A percentile compares a stretch with the other conserved stretches of the same genome.
Evolutionary conservation across 2,329 filamentous ascomycete genomes (phyloP).

Genomic region (Phialophora expanda): DNA sequence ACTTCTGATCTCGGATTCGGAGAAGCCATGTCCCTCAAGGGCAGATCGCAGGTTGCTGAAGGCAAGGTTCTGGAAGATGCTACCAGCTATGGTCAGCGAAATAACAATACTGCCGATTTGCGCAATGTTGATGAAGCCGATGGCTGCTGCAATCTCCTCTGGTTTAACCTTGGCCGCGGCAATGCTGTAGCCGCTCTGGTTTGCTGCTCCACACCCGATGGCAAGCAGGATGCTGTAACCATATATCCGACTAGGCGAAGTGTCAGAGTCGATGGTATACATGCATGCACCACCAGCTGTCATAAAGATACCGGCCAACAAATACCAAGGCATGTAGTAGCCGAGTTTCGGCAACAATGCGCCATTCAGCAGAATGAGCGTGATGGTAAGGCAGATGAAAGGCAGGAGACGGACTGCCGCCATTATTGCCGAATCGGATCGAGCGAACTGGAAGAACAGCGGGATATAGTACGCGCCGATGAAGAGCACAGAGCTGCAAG

Average conservation of each 20-base stretch:
- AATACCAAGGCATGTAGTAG: conserved; percentile 42
- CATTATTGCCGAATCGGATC: conserved; percentile 46
- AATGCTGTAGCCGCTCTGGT: conserved; percentile 37
- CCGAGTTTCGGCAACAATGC: conserved; percentile 37
- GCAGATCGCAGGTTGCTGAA: conserved; percentile 18
- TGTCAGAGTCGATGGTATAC: conserved; percentile 34
- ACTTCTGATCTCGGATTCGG: conserved; percentile 23
- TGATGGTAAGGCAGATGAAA: conserved; percentile 41
- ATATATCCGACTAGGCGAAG: conserved; percentile 38
- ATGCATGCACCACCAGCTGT: conserved; percentile 38
- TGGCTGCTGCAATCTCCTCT: conserved; percentile 7
- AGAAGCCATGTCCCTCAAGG: conserved; percentile 16
- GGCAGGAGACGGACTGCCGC: conserved; percentile 45
- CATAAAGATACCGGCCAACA: conserved; percentile 39
- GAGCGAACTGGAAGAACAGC: conserved; percentile 60
- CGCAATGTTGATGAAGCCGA: conserved; percentile 23
- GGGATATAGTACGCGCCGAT: conserved; percentile 59
- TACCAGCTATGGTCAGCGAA: conserved; percentile 22
- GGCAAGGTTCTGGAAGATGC: conserved; percentile 24
- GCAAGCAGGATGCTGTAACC: conserved; percentile 41
- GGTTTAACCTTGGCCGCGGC: conserved; percentile 19
- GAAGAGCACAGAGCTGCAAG: conserved; percentile 48
- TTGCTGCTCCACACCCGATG: conserved; percentile 35
- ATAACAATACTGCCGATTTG: conserved; percentile 20
- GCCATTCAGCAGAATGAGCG: conserved; percentile 37